Conservation (phyloP, 1,284 basidiomycete genomes). For the Ganoderma leucocontextum region DNA sequence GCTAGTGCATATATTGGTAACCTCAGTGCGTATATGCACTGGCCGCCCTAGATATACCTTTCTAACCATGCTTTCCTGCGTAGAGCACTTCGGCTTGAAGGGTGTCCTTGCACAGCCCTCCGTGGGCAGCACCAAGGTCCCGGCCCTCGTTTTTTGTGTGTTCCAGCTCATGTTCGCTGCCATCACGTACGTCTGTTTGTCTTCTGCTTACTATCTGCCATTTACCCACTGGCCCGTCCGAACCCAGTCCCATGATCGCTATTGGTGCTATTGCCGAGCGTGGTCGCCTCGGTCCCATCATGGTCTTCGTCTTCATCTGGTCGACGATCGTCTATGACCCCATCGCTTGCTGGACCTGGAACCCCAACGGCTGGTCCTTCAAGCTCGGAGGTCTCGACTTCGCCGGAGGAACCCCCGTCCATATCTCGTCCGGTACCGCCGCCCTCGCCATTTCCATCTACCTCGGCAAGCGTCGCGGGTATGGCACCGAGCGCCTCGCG, state of each 20-base stretch:
- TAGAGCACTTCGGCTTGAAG: conserved; percentile 85
- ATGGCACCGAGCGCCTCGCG: conserved; percentile 90
- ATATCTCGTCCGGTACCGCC: conserved; percentile 92
- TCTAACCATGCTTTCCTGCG: not conserved
- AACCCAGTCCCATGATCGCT: conserved; percentile 76
- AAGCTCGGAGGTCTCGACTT: conserved; percentile 87
- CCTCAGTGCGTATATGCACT: conserved; percentile 36
- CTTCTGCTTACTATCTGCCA: not conserved
- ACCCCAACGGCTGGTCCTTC: conserved; percentile 86
- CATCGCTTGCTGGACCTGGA: conserved; percentile 97
- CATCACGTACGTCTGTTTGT: conserved; percentile 62
- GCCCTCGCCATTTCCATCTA: conserved; percentile 93
- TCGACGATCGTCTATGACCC: conserved; percentile 93
- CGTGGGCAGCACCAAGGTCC: conserved; percentile 75
- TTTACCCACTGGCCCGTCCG: not conserved
- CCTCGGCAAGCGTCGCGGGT: conserved; percentile 91
- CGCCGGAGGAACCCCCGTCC: conserved; percentile 96
- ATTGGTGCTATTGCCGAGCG: conserved; percentile 95
- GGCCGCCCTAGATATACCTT: not conserved
- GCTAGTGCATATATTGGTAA: conserved; percentile 55
- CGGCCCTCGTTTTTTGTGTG: conserved; percentile 86
- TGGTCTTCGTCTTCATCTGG: conserved; percentile 94
- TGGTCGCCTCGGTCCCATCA: conserved; percentile 84
- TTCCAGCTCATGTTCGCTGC: conserved; percentile 93
- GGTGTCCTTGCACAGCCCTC: conserved; percentile 83